phyloP scores from a whole-genome alignment of 495 filamentous ascomycete genomes.

The Bryoglossum gracile region DNA sequence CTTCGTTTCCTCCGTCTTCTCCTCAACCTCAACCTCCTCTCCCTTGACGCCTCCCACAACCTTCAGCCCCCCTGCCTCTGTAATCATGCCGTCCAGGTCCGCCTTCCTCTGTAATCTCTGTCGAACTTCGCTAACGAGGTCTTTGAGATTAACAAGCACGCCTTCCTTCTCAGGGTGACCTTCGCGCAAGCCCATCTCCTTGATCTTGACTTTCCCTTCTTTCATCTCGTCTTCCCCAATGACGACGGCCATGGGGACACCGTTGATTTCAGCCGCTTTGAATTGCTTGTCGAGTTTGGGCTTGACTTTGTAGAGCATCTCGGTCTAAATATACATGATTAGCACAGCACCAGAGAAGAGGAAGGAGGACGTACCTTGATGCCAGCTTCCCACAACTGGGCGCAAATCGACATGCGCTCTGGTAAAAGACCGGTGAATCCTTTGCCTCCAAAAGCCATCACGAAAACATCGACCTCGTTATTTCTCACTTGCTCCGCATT shows the following conservation, averaged over 20 bases:
- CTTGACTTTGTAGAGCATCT: conserved; percentile 74
- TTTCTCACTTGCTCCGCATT: conserved; percentile 35
- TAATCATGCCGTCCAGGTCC: conserved; percentile 31
- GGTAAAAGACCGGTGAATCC: conserved; percentile 72
- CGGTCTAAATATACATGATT: conserved; percentile 51
- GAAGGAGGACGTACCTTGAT: conserved; percentile 60
- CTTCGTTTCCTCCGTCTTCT: background rate
- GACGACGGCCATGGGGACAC: conserved; percentile 67
- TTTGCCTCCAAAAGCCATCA: conserved; percentile 92
- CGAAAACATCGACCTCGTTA: conserved; percentile 78
- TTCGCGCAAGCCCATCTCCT: conserved; percentile 72
- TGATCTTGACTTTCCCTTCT: conserved; percentile 69
- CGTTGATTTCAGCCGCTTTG: conserved; percentile 65
- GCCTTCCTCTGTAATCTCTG: conserved; percentile 31
- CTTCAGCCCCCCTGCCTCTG: conserved; percentile 31
- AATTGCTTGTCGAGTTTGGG: conserved; percentile 73
- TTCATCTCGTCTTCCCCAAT: conserved; percentile 75
- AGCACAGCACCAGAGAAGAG: too few species aligned
- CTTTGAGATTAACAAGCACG: conserved; percentile 54
- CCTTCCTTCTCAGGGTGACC: conserved; percentile 85
- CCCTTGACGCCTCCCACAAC: conserved; percentile 22
- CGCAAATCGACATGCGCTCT: conserved; percentile 72
- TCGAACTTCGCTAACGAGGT: conserved; percentile 56
- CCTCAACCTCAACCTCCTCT: conserved; percentile 14
- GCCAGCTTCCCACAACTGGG: conserved; percentile 67